Evolutionary conservation across 78 protist genomes (phyloP).

Genomic region (Isochrysis galbana): DNA sequence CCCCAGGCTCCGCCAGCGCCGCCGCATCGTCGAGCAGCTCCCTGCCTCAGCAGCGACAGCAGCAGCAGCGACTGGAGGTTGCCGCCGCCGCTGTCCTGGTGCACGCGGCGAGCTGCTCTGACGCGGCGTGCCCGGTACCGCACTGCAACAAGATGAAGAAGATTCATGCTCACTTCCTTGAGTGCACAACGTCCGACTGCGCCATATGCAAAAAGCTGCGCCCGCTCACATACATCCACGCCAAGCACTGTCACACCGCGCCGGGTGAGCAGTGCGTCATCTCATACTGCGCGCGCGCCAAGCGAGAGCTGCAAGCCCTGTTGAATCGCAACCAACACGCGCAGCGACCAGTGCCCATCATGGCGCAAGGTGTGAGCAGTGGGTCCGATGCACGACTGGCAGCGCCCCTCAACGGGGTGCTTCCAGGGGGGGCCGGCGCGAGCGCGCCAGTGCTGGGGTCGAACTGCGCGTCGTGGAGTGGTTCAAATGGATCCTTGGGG

Average conservation of each 20-base stretch:
- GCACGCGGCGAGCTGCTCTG: constrained; percentile 12
- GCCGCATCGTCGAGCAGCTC: background rate
- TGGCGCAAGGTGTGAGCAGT: background rate
- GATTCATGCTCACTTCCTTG: background rate
- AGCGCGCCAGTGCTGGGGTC: background rate
- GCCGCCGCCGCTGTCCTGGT: constrained; percentile 34
- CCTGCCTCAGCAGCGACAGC: background rate
- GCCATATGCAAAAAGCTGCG: background rate
- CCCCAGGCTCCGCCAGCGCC: background rate
- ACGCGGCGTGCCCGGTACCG: background rate
- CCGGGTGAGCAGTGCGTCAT: constrained; percentile 15
- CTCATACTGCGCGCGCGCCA: constrained; percentile 9
- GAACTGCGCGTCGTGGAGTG: too few relatives aligned
- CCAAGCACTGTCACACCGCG: constrained; percentile 10
- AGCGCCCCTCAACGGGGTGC: background rate
- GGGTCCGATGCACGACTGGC: background rate
- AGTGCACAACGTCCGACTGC: constrained; percentile 6
- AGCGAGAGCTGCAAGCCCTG: background rate
- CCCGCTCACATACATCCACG: constrained; percentile 28
- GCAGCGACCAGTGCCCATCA: background rate
- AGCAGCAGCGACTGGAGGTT: constrained; percentile 23
- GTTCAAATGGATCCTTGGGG: background rate
- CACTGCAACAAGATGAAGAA: constrained; percentile 26
- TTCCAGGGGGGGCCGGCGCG: background rate
- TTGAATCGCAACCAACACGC: background rate